Conservation (phyloP, 495 filamentous ascomycete species). For the Podospora australis region DNA sequence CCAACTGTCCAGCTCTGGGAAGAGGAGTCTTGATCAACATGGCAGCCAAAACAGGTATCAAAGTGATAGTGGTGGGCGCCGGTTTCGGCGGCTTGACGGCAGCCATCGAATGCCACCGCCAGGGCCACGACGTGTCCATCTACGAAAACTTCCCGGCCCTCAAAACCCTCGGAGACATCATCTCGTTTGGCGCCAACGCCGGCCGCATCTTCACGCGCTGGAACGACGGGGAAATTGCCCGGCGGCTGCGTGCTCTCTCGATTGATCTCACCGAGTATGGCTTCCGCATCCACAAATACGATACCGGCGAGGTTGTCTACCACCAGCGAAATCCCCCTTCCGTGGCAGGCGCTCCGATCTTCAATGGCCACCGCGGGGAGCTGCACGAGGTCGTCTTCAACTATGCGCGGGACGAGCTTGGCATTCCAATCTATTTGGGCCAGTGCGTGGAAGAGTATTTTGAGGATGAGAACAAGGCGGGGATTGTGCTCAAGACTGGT, state of each 20-base stretch:
- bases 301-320: constrained; percentile 54
- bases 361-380: constrained; percentile 57
- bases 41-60: constrained; percentile 43
- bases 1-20: no score
- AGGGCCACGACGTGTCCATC: constrained; percentile 53
- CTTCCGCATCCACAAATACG: constrained; percentile 56
- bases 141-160: constrained; percentile 55
- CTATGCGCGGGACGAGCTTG: constrained; percentile 48
- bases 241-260: constrained; percentile 42
- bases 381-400: constrained; percentile 54
- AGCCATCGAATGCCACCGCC: constrained; percentile 56
- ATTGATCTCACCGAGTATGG: constrained; percentile 47
- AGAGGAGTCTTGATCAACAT: no score
- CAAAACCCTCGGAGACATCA: constrained; percentile 56
- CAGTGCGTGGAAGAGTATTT: constrained; percentile 49
- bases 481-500: constrained; percentile 49
- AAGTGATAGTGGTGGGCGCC: constrained; percentile 51
- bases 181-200: constrained; percentile 57
- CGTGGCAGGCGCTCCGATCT: constrained; percentile 46
- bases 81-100: constrained; percentile 56
- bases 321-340: constrained; percentile 43
- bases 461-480: constrained; percentile 46
- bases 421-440: constrained; percentile 51
- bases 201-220: constrained; percentile 51
- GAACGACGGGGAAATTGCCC: constrained; percentile 40